These are phyloP conservation scores for Aspergillus sp. DNA, from an alignment of 2,329 filamentous ascomycete species.

Conservation along the genomic window DNA sequence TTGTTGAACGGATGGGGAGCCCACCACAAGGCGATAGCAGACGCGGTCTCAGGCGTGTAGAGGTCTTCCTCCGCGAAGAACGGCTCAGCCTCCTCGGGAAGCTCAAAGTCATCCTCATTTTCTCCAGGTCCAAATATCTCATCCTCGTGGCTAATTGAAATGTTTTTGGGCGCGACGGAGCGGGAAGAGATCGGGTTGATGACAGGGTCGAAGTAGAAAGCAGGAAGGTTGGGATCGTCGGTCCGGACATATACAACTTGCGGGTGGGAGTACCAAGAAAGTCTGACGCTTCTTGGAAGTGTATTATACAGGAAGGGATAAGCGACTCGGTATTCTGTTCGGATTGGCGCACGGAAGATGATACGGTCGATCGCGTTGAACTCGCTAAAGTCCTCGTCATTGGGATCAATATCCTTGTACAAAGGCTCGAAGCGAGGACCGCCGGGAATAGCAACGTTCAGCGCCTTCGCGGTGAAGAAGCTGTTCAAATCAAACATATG, in stretches of 20 bases:
- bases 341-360: conserved; percentile 92
- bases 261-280: conserved; percentile 91
- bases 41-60: conserved; percentile 83
- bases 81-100: conserved; percentile 77
- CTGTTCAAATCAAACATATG: conserved; percentile 95
- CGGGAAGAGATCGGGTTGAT: conserved; percentile 97
- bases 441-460: conserved; percentile 97
- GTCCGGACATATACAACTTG: conserved; percentile 88
- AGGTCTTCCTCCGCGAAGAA: conserved; percentile 89
- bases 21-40: conserved; percentile 96
- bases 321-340: conserved; percentile 92
- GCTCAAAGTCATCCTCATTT: conserved; percentile 78
- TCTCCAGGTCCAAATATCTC: conserved; percentile 83
- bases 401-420: conserved; percentile 98
- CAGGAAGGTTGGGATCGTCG: conserved; percentile 84
- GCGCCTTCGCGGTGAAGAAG: conserved; percentile 91
- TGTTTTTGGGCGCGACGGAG: conserved; percentile 89
- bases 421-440: conserved; percentile 94
- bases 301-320: conserved; percentile 97
- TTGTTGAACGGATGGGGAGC: conserved; percentile 94
- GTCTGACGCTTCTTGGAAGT: conserved; percentile 85
- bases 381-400: conserved; percentile 98
- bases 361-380: conserved; percentile 99
- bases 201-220: conserved; percentile 96
- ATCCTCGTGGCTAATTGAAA: conserved; percentile 90